Percentiles rank a stretch among this genome's conserved stretches.
Evolutionary conservation across 768 basidiomycete genomes (phyloP).

Genomic region (Xanthoconium purpureum): DNA sequence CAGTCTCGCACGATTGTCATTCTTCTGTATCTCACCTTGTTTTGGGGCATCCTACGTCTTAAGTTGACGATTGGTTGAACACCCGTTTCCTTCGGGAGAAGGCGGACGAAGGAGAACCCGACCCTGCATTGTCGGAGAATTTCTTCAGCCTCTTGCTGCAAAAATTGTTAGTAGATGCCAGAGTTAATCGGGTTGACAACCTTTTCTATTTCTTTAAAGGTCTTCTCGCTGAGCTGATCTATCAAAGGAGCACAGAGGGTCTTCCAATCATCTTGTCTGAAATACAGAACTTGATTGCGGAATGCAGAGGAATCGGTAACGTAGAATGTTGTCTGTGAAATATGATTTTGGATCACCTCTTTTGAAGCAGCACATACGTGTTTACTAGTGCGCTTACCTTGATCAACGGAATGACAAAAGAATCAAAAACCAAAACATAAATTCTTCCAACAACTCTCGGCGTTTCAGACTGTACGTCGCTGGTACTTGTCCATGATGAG

Average conservation of each 20-base stretch:
- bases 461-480: slow-evolving; percentile 73
- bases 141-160: slow-evolving; percentile 59
- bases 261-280: slow-evolving; percentile 94
- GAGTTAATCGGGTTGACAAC: slow-evolving; percentile 36
- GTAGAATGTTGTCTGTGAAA: slow-evolving; percentile 81
- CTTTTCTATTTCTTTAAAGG: slow-evolving; percentile 67
- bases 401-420: slow-evolving; percentile 74
- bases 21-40: slow-evolving; percentile 25
- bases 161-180: background rate
- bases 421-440: slow-evolving; percentile 93
- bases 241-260: slow-evolving; percentile 77
- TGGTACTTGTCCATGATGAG: slow-evolving; percentile 47
- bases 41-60: slow-evolving; percentile 44
- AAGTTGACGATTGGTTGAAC: slow-evolving; percentile 95
- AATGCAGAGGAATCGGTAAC: slow-evolving; percentile 88
- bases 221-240: slow-evolving; percentile 62
- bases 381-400: slow-evolving; percentile 56
- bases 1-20: too few relatives aligned
- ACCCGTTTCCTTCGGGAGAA: slow-evolving; percentile 93
- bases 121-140: slow-evolving; percentile 69
- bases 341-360: background rate
- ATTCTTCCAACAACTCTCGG: slow-evolving; percentile 77
- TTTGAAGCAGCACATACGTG: background rate
- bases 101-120: slow-evolving; percentile 81
- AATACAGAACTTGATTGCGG: slow-evolving; percentile 81